A percentile compares a stretch with the other conserved stretches of the same genome.
Conservation (phyloP, 192 early-diverging fungal genomes). For the Entomortierella parvispora region DNA sequence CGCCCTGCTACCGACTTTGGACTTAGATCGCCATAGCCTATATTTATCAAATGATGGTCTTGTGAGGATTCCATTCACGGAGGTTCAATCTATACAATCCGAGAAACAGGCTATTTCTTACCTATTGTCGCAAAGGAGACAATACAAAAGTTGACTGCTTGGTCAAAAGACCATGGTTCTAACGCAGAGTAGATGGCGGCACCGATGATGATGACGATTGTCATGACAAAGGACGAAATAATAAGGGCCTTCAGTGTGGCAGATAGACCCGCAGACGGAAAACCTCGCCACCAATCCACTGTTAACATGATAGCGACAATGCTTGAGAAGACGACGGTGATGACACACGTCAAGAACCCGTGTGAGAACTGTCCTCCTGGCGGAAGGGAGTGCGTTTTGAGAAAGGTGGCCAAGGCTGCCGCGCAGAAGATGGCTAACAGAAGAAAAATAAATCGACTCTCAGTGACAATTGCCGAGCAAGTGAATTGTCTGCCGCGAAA, state of each 20-base stretch:
- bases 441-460: neutral
- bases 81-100: neutral
- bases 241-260: constrained; percentile 47
- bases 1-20: constrained; percentile 21
- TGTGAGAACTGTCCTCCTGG: constrained; percentile 36
- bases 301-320: constrained; percentile 45
- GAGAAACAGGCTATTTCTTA: constrained; percentile 1
- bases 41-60: neutral
- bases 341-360: constrained; percentile 45
- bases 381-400: constrained; percentile 24
- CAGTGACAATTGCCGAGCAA: neutral
- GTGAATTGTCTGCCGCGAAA: constrained; percentile 17
- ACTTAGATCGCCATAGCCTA: constrained; percentile 48
- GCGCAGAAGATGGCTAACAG: constrained; percentile 30
- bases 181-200: constrained; percentile 39
- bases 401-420: constrained; percentile 33
- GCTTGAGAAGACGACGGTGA: constrained; percentile 31
- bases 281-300: constrained; percentile 42
- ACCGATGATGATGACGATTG: constrained; percentile 46
- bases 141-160: constrained; percentile 51
- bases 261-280: constrained; percentile 42
- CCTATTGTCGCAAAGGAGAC: constrained; percentile 52
- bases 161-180: constrained; percentile 43
- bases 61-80: neutral
- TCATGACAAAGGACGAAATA: constrained; percentile 51